Percentiles rank a stretch among this genome's conserved stretches.
Conservation (phyloP, 345 rosid species). For the Turnera subulata region DNA sequence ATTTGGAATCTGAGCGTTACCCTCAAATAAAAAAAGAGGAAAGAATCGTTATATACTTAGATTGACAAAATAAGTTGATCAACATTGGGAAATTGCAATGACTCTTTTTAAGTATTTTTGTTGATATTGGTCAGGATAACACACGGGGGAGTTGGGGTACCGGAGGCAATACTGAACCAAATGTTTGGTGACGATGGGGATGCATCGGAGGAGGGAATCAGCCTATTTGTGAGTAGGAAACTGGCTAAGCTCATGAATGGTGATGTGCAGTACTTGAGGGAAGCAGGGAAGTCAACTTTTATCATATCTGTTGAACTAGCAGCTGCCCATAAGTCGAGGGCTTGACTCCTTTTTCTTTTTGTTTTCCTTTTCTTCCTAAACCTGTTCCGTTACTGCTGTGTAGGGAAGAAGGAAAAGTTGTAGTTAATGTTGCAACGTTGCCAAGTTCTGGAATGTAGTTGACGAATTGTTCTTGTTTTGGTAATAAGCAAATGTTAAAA, state of each 20-base stretch:
- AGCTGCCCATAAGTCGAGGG: slow-evolving; percentile 31
- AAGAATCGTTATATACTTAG: too few species aligned
- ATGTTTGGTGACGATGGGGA: slow-evolving; percentile 71
- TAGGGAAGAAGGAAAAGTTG: too few species aligned
- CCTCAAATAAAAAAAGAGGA: too few species aligned
- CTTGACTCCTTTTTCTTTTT: slow-evolving; percentile 5
- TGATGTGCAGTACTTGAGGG: slow-evolving; percentile 80
- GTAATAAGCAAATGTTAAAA: too few species aligned
- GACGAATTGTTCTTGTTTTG: too few species aligned
- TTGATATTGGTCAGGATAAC: slow-evolving; percentile 57
- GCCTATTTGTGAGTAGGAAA: slow-evolving; percentile 70
- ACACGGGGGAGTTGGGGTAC: slow-evolving; percentile 61
- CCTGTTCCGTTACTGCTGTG: too few species aligned
- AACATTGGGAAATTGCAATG: too few species aligned
- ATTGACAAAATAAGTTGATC: too few species aligned
- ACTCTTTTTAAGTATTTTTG: too few species aligned
- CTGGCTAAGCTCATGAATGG: slow-evolving; percentile 86
- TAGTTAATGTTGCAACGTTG: too few species aligned
- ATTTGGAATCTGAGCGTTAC: background rate
- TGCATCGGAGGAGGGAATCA: slow-evolving; percentile 66
- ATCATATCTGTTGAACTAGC: slow-evolving; percentile 68
- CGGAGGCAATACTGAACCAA: slow-evolving; percentile 60
- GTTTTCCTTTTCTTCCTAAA: too few species aligned
- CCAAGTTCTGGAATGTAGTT: too few species aligned
- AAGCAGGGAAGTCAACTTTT: slow-evolving; percentile 70